Base-by-base conservation (phyloP, 2,329 filamentous ascomycete species). In the Aspergillus fumigatiaffinis region DNA sequence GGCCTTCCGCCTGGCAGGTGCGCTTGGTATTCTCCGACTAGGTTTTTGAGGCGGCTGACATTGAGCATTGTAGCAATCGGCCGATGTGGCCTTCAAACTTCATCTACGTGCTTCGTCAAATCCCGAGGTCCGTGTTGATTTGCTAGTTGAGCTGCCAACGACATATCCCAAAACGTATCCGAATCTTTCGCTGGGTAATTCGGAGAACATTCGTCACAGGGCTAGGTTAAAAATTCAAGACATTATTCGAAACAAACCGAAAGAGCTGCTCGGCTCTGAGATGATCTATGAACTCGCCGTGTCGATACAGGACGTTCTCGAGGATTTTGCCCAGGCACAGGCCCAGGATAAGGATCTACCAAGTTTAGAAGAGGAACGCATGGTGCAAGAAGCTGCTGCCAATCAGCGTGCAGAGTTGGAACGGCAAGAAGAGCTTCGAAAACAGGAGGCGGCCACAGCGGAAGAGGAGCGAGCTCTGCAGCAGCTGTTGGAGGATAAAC, bases 131-230 rank as follows among this genome's bases (percentile, higher is more conserved):
- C 82, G 82, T 26, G 80, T 92, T 42, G 86, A 85, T 1, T 76
- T 97, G n/a, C 82, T 84, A 50, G 91, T 95, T 53, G 87, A 90
- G 55, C 79, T 97, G 63, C 94, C 91, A 8, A 89, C 92, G 6
- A 96, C 92, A 0, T 97, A 97, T 71, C 94, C 93, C 3, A 96
- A 91, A 70, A 89, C 91, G 1, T 78, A 86, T 1, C 92, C 92
- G 1, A 77, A 91, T 10, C 76, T 96, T 14, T 85, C 82, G 4
- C 70, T 95, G 48, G 87, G 89, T 62, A 80, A 86, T 54, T 77
- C 86, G 46, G 79, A 81, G 26, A 80, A 83, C 48, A 78, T 96
- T 55, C 86, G 86, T 47, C 87, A 89, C 65, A 86, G 84, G 53
- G 90, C 89, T 1, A 81, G 84, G 57, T 88, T 86, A 69, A 89